Evolutionary conservation across 352 stramenopile species (phyloP).

Genomic region (Hyaloperonospora brassicae): DNA sequence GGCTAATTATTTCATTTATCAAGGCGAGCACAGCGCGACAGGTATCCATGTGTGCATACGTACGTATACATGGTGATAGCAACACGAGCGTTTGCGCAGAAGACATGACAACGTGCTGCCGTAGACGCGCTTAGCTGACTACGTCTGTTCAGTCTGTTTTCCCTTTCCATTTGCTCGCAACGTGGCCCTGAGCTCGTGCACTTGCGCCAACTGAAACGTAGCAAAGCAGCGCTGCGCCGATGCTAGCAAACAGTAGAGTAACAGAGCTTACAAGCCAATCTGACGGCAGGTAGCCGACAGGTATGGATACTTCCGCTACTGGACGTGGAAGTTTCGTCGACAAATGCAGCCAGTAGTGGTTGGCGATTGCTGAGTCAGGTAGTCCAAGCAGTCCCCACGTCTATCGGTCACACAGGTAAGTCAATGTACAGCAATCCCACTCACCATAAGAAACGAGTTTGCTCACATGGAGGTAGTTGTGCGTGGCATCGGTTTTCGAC

Average conservation of each 20-base stretch:
- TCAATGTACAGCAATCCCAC: too few species aligned
- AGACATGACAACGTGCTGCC: background rate
- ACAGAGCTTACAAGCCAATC: slow-evolving; percentile 35
- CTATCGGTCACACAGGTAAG: slow-evolving; percentile 12
- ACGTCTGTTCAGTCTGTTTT: too few species aligned
- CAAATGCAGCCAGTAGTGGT: slow-evolving; percentile 25
- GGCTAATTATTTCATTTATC: too few species aligned
- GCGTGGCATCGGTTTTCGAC: slow-evolving; percentile 3
- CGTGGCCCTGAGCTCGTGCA: slow-evolving; percentile 10
- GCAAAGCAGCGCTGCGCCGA: slow-evolving; percentile 33
- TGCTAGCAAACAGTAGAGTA: slow-evolving; percentile 35
- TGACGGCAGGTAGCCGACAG: slow-evolving; percentile 40
- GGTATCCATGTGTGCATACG: too few species aligned
- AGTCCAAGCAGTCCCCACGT: slow-evolving; percentile 10
- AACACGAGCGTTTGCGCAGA: too few species aligned
- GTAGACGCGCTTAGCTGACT: too few species aligned
- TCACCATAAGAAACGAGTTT: too few species aligned
- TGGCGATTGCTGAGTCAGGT: slow-evolving; percentile 1
- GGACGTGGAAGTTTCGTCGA: slow-evolving; percentile 14
- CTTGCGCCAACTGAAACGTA: slow-evolving; percentile 22
- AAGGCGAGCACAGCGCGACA: too few species aligned
- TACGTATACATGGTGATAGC: too few species aligned
- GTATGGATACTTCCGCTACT: slow-evolving; percentile 23
- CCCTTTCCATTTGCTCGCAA: slow-evolving; percentile 10
- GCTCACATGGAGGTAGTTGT: slow-evolving; percentile 21